Percentiles rank a stretch among this genome's conserved stretches.
Evolutionary conservation across 305 asterid species (phyloP).

Genomic region (Andrographis paniculata): DNA sequence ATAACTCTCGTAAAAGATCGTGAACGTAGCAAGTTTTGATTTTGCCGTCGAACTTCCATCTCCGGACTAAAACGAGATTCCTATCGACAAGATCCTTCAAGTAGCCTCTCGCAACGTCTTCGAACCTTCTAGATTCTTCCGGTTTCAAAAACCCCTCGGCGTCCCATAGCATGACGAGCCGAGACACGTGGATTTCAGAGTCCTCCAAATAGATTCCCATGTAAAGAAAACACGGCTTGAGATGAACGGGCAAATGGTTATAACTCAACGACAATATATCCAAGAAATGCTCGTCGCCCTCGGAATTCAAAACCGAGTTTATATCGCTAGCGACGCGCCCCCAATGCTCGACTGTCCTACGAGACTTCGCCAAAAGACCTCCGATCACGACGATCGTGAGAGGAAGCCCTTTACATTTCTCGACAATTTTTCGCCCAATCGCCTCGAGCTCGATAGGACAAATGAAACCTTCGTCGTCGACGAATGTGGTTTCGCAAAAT

Average conservation of each 20-base stretch:
- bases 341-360: constrained; percentile 8
- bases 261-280: too few relatives aligned
- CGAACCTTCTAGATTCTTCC: not conserved
- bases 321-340: constrained; percentile 2
- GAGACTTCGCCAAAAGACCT: constrained; percentile 14
- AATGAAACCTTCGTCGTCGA: not conserved
- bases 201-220: too few relatives aligned
- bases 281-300: constrained; percentile 3
- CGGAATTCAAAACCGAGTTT: not conserved
- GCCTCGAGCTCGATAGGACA: constrained; percentile 9
- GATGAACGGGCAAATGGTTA: too few relatives aligned
- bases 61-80: constrained; percentile 5
- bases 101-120: constrained; percentile 11
- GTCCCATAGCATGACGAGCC: not conserved
- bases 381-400: constrained; percentile 19
- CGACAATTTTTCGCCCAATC: constrained; percentile 4
- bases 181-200: not conserved
- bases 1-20: constrained; percentile 13
- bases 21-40: constrained; percentile 9
- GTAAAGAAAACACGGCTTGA: too few relatives aligned
- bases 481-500: constrained; percentile 2
- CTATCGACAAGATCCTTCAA: constrained; percentile 14
- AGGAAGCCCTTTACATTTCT: constrained; percentile 26
- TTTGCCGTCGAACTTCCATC: not conserved
- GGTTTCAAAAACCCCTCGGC: constrained; percentile 6